Percentiles rank a stretch among this genome's conserved stretches.
Conservation (phyloP, 371 early-diverging fungal species). For the Lichtheimia ramosa region DNA sequence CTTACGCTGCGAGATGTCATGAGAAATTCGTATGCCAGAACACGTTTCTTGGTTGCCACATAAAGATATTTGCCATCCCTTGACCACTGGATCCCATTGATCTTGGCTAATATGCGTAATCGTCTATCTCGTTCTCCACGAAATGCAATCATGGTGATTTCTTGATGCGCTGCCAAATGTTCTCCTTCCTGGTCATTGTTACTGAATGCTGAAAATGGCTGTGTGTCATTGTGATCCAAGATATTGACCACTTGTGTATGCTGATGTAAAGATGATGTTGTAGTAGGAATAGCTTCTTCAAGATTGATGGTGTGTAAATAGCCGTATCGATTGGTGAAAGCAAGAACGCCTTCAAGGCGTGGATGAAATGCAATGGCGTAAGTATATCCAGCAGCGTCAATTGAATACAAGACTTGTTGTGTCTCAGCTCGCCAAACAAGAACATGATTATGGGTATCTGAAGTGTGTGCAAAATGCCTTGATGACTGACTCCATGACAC, state of each 20-base stretch:
- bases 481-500: conserved; percentile 58
- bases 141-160: conserved; percentile 61
- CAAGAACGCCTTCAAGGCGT: conserved; percentile 50
- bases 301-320: conserved; percentile 60
- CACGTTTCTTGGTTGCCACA: conserved; percentile 57
- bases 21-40: conserved; percentile 52
- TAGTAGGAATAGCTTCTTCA: conserved; percentile 15
- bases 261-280: background rate
- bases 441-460: conserved; percentile 47
- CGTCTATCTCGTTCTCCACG: conserved; percentile 51
- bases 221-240: conserved; percentile 14
- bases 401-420: conserved; percentile 34
- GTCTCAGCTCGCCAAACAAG: conserved; percentile 54
- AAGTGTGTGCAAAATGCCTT: conserved; percentile 58
- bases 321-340: conserved; percentile 58
- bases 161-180: conserved; percentile 32
- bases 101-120: conserved; percentile 55
- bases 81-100: conserved; percentile 63
- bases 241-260: conserved; percentile 8
- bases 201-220: no score
- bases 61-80: conserved; percentile 52
- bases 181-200: no score
- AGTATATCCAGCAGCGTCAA: conserved; percentile 53
- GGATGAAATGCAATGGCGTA: conserved; percentile 61
- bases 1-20: conserved; percentile 5